Conservation (phyloP, 768 basidiomycete genomes). For the Gyrodon lividus region DNA sequence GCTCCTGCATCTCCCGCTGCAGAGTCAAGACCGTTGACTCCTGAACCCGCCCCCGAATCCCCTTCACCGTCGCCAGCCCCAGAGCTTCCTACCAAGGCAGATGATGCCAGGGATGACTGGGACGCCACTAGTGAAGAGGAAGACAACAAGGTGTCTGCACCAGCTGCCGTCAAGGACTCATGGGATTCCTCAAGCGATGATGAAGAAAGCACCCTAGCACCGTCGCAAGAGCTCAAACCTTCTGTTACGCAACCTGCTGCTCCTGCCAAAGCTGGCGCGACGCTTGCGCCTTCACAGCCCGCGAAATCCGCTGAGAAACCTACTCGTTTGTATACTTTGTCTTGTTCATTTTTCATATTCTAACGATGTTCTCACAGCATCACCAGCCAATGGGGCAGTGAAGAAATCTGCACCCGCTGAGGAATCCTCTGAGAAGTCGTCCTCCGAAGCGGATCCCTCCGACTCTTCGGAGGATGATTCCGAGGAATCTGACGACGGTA, state of each 20-base stretch:
- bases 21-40: slow-evolving; percentile 53
- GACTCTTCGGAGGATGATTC: slow-evolving; percentile 58
- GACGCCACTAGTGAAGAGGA: slow-evolving; percentile 49
- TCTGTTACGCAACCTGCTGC: slow-evolving; percentile 10
- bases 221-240: slow-evolving; percentile 14
- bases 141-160: slow-evolving; percentile 21
- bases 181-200: slow-evolving; percentile 74
- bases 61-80: slow-evolving; percentile 26
- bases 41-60: slow-evolving; percentile 23
- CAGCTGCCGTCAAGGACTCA: slow-evolving; percentile 44
- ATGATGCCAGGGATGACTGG: slow-evolving; percentile 52
- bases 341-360: neutral
- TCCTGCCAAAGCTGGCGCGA: neutral
- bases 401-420: slow-evolving; percentile 23
- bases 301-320: slow-evolving; percentile 1
- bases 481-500: slow-evolving; percentile 58
- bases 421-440: slow-evolving; percentile 31
- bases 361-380: neutral
- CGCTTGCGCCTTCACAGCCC: neutral
- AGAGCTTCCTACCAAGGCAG: slow-evolving; percentile 23
- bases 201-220: slow-evolving; percentile 38
- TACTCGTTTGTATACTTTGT: slow-evolving; percentile 10
- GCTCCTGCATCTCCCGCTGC: slow-evolving; percentile 46
- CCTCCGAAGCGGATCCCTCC: slow-evolving; percentile 43
- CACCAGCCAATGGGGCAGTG: slow-evolving; percentile 6